Percentiles rank a stretch among this genome's conserved stretches.
These are phyloP conservation scores for Chernovozyma sophiae-reginae DNA, from an alignment of 1,139 yeast species.

Conservation along the genomic window DNA sequence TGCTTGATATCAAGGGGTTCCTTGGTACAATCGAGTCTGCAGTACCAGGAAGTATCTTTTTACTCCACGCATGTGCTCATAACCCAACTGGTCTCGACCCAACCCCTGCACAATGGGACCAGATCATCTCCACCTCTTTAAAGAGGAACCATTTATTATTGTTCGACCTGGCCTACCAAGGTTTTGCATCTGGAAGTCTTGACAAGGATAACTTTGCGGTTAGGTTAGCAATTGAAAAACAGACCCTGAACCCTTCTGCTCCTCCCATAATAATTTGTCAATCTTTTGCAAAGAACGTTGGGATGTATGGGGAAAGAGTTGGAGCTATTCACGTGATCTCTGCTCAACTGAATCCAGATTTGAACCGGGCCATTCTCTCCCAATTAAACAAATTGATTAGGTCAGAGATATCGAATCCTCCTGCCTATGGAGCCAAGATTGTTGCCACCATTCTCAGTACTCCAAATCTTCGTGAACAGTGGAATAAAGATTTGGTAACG, in stretches of 20 bases:
- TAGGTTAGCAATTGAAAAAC: constrained; percentile 66
- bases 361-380: constrained; percentile 55
- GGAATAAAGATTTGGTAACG: constrained; percentile 81
- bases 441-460: constrained; percentile 73
- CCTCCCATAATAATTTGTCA: constrained; percentile 73
- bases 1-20: constrained; percentile 67
- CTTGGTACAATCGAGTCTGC: constrained; percentile 63
- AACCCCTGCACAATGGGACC: constrained; percentile 38
- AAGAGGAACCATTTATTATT: constrained; percentile 36
- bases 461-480: constrained; percentile 63
- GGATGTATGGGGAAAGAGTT: constrained; percentile 96
- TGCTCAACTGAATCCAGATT: constrained; percentile 30
- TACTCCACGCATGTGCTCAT: constrained; percentile 50
- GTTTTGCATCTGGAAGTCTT: constrained; percentile 62
- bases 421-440: constrained; percentile 92
- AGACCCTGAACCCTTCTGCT: constrained; percentile 18
- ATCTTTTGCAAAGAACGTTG: constrained; percentile 96
- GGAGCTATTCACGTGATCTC: constrained; percentile 83
- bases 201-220: constrained; percentile 84
- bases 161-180: constrained; percentile 49
- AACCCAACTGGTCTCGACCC: constrained; percentile 52
- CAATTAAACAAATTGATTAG: constrained; percentile 78
- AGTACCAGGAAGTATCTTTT: constrained; percentile 71
- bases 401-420: constrained; percentile 89
- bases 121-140: constrained; percentile 37